Evolutionary conservation across 139 green algal genomes (phyloP).

Genomic region (Parachlorella kessleri): DNA sequence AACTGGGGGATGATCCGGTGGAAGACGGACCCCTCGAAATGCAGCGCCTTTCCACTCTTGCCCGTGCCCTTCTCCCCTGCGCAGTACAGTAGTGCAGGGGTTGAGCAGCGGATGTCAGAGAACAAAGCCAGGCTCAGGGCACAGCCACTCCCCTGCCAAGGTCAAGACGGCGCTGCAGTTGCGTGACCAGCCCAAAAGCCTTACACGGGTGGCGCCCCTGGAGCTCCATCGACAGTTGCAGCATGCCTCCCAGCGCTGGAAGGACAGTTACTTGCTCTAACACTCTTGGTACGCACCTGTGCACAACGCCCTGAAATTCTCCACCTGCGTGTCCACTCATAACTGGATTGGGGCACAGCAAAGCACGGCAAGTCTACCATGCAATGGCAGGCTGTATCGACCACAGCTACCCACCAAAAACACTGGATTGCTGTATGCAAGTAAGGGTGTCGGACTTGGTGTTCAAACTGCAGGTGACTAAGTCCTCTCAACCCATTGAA

Average conservation of each 20-base stretch:
- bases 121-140: not conserved
- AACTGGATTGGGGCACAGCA: too few species aligned
- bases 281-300: slow-evolving; percentile 35
- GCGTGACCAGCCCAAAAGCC: not conserved
- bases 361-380: too few species aligned
- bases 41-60: slow-evolving; percentile 80
- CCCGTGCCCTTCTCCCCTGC: slow-evolving; percentile 76
- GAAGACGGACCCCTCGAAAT: slow-evolving; percentile 82
- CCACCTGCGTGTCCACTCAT: too few species aligned
- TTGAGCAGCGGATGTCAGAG: not conserved
- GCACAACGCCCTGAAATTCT: slow-evolving; percentile 83
- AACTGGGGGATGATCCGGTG: slow-evolving; percentile 90
- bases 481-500: too few species aligned
- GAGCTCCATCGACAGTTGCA: too few species aligned
- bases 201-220: too few species aligned
- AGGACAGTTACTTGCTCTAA: not conserved
- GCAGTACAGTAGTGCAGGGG: not conserved
- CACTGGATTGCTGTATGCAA: too few species aligned
- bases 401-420: too few species aligned
- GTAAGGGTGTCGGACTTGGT: too few species aligned
- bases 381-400: too few species aligned
- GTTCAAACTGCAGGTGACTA: too few species aligned
- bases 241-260: too few species aligned
- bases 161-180: not conserved
- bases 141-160: not conserved